Base-by-base conservation (phyloP, 1,284 basidiomycete species). In the Inonotus hispidus region DNA sequence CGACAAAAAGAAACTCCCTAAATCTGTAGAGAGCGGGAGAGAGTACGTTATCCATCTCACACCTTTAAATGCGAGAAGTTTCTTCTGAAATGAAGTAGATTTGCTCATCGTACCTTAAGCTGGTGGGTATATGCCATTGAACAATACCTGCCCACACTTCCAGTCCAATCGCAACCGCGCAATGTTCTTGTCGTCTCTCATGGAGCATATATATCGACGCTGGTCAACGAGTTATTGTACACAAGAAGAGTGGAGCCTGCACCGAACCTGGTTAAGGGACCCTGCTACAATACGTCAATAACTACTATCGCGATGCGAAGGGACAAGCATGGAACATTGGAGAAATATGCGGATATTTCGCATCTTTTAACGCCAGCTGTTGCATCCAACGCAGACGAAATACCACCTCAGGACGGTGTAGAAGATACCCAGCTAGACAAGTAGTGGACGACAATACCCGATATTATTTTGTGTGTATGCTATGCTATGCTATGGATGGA, bases 181-280 rank as follows among this genome's bases (percentile, higher is more conserved):
- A 72, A 79, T 64, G 75, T 89, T 49, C 76, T 92, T 27, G 78
- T 84, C 3, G 80, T 83, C 58, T 82, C 83, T 41, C 88, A 92
- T 63, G 87, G 87, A 2, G 87, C 81, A 0, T 78, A 81, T 66
- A 87, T 90, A 63, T 71, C 73, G 21, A 74, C 75, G 16, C 74
- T 90, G 53, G 71, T 86, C 56, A 74, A 73, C 37, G 72, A 69
- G 46, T 68, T 89, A 66, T 64, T 81, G 19, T 71, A 72, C 11
- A 75, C 74, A 46, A 70, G 76, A 41, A 70, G 74, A 64, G 63
- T 82, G 41, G 66, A 63, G 46, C 74, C 71, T 58, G 76, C 67
- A 43, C 65, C 67, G n/a, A 80, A 77, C 0, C 77, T 83, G 32
- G 66, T 69, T 29, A 68, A 82, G n/a, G 72, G 73, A 60, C 71